Percentiles rank a stretch among this genome's conserved stretches.
phyloP scores from a whole-genome alignment of 352 stramenopile genomes.

The Globisporangium okanoganense region DNA sequence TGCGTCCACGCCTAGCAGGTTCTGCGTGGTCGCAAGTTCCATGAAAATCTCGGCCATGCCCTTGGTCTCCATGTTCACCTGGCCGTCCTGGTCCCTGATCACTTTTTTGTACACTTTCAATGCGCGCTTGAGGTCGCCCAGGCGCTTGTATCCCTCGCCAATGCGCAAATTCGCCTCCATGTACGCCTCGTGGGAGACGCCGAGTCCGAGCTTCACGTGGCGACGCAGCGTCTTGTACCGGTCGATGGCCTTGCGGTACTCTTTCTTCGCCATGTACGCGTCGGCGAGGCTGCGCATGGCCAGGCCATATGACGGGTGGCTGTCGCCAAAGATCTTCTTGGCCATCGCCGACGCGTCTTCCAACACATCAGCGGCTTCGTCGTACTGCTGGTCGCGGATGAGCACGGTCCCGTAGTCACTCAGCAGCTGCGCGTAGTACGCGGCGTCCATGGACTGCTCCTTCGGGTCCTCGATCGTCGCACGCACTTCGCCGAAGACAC shows the following conservation, averaged over 20 bases:
- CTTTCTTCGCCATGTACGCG: slow-evolving; percentile 72
- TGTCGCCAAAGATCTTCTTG: slow-evolving; percentile 73
- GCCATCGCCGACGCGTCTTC: slow-evolving; percentile 72
- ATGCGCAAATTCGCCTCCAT: slow-evolving; percentile 70
- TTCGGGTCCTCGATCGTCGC: slow-evolving; percentile 42
- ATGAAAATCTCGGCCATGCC: slow-evolving; percentile 79
- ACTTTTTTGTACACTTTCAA: slow-evolving; percentile 54
- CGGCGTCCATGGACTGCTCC: slow-evolving; percentile 65
- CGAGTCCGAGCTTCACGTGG: slow-evolving; percentile 64
- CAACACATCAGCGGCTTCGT: slow-evolving; percentile 74
- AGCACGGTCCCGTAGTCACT: slow-evolving; percentile 78
- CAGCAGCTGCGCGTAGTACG: slow-evolving; percentile 73
- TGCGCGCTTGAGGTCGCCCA: slow-evolving; percentile 48
- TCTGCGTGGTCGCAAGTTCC: slow-evolving; percentile 55
- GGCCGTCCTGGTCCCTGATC: slow-evolving; percentile 42
- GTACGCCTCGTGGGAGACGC: slow-evolving; percentile 66
- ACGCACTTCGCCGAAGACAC: slow-evolving; percentile 59
- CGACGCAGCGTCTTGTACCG: slow-evolving; percentile 73
- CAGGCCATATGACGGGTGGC: slow-evolving; percentile 73
- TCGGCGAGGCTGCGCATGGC: slow-evolving; percentile 74
- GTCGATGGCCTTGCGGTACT: slow-evolving; percentile 60
- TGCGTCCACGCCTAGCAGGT: slow-evolving; percentile 32
- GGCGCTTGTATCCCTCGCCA: slow-evolving; percentile 63
- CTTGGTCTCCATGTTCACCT: slow-evolving; percentile 61
- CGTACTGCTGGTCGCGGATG: slow-evolving; percentile 64